Conservation (phyloP, 2,329 filamentous ascomycete species). For the Chaetothyriales sp. region DNA sequence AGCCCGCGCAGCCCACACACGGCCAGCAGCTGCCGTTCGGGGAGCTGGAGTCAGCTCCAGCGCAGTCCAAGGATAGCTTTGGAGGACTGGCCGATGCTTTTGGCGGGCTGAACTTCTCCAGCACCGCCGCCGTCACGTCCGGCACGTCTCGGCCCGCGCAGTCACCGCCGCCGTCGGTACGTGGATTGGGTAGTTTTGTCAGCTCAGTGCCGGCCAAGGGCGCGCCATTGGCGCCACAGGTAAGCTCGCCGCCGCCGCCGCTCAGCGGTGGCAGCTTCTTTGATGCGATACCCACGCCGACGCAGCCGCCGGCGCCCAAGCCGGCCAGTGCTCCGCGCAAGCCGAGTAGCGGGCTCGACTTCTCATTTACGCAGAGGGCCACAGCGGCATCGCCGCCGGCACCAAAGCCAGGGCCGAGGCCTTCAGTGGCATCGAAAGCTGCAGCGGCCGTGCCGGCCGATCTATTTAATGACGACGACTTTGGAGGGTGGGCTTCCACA, state of each 20-base stretch:
- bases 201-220: slow-evolving; percentile 27
- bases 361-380: slow-evolving; percentile 51
- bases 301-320: slow-evolving; percentile 35
- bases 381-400: slow-evolving; percentile 26
- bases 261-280: slow-evolving; percentile 72
- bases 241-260: slow-evolving; percentile 34
- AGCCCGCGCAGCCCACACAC: slow-evolving; percentile 40
- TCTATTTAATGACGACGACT: slow-evolving; percentile 18
- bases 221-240: slow-evolving; percentile 31
- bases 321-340: slow-evolving; percentile 21
- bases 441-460: slow-evolving; percentile 28
- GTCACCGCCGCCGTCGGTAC: slow-evolving; percentile 45
- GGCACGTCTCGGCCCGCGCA: slow-evolving; percentile 21
- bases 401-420: slow-evolving; percentile 25
- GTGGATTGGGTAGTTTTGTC: slow-evolving; percentile 41
- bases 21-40: slow-evolving; percentile 52
- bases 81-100: slow-evolving; percentile 73
- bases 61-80: slow-evolving; percentile 39
- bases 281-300: slow-evolving; percentile 51
- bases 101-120: slow-evolving; percentile 51
- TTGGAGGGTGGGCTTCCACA: slow-evolving; percentile 17
- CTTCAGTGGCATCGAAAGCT: slow-evolving; percentile 29
- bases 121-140: slow-evolving; percentile 34
- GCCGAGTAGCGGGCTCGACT: slow-evolving; percentile 46
- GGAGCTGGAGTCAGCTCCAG: slow-evolving; percentile 48